Evolutionary conservation across 2,329 filamentous ascomycete genomes (phyloP), one percentile per base, ranked within the genome.

Genomic region (Epichloe festucae): DNA sequence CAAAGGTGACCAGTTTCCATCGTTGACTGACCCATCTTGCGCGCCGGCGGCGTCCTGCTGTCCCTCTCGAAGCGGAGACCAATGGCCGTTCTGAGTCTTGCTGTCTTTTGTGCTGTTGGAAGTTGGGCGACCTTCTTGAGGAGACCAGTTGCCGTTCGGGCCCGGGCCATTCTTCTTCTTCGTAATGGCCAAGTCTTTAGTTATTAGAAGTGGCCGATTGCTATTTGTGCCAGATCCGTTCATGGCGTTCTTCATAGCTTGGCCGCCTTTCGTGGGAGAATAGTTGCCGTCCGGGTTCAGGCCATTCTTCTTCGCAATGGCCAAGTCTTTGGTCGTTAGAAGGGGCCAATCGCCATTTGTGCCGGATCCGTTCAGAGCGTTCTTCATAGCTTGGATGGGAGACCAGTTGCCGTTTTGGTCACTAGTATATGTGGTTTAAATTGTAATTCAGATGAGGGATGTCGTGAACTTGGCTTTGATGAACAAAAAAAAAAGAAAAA

Each of bases 171-270:
- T 21, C 19, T 21, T 17, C n/a, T n/a, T n/a, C 19, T 19, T 19
- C 19, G 2, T 19, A 19, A 19, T 19, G 3, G 19, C 23, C 23
- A 23, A 23, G 23, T 23, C 23, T 23, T 23, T 23, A 0, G 23
- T 23, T 2, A 1, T 6, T 1, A 6, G 23, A 23, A 23, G 5
- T 6, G 23, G 23, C 5, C 1, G 5, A 23, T 1, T 6, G 1
- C 23, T 0, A 7, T 23, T 1, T 23, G 23, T 23, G 23, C 23
- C 23, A 0, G 23, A 23, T 23, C 23, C 23, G 23, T 23, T 23
- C 23, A 2, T 23, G 23, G 23, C 23, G 23, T 6, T 23, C 23
- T 23, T 23, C 5, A 23, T 6, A 23, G 23, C 23, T 2, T 23
- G 23, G 23, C 23, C 5, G 23, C 23, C 23, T 23, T 23, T 23